These are phyloP conservation scores for Oemleria cerasiformis DNA, from an alignment of 306 rosid genomes.

Conservation along the genomic window DNA sequence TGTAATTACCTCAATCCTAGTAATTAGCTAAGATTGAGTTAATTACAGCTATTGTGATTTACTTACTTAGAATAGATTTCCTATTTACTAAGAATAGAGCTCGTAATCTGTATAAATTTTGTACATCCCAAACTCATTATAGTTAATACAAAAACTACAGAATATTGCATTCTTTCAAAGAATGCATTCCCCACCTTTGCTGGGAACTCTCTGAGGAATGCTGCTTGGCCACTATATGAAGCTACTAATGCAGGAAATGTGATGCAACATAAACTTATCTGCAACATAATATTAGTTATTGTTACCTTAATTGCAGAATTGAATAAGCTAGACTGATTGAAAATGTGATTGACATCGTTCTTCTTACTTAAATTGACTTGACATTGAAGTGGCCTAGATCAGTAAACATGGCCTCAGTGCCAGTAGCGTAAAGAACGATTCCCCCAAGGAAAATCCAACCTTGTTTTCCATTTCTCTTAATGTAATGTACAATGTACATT, in stretches of 20 bases:
- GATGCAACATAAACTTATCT: conserved; percentile 51
- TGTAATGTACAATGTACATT: conserved; percentile 32
- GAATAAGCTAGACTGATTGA: too few relatives aligned
- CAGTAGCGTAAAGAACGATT: conserved; percentile 54
- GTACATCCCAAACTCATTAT: too few relatives aligned
- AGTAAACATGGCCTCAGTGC: conserved; percentile 93
- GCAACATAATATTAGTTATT: conserved; percentile 12
- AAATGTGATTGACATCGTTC: neutral
- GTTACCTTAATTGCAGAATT: too few relatives aligned
- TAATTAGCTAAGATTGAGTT: too few relatives aligned
- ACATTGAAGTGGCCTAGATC: conserved; percentile 84
- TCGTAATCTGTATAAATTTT: too few relatives aligned
- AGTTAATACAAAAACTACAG: too few relatives aligned
- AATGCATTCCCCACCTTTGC: conserved; percentile 28
- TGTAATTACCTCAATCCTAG: too few relatives aligned
- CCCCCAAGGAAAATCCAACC: conserved; percentile 66
- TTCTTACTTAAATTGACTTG: conserved; percentile 61
- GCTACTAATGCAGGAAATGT: conserved; percentile 42
- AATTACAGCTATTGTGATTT: too few relatives aligned
- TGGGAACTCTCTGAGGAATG: conserved; percentile 57
- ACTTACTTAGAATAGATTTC: too few relatives aligned
- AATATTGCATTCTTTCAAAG: too few relatives aligned
- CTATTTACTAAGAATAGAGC: too few relatives aligned
- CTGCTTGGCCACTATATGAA: conserved; percentile 54
- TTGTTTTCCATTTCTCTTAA: conserved; percentile 41